Evolutionary conservation across 2,329 filamentous ascomycete genomes (phyloP), one percentile per base, ranked within the genome.

Genomic region (Fusarium mangiferae): DNA sequence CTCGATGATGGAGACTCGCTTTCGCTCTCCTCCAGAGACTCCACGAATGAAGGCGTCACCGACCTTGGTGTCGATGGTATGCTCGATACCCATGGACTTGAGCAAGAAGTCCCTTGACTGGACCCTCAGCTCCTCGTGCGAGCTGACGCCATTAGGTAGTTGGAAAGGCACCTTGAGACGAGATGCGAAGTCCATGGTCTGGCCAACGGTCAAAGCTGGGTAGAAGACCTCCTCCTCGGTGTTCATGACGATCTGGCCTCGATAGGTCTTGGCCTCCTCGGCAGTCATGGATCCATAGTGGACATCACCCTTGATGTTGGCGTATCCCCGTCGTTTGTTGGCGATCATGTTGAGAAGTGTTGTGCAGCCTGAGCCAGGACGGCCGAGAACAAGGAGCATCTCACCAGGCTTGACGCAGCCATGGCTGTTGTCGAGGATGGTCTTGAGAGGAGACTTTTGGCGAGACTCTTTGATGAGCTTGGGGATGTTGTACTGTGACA

Each of bases 401-500:
- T 93, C 91, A 26, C 91, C 92, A 1, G 92, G 91, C 79, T 91
- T 91, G 57, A 94, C 89, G 73, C 90, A 93, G 17, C 92, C 92
- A 78, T 91, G 88, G 65, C 87, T 89, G 75, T 89, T 86, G 60
- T 92, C 87, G 28, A 94, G 82, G 51, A 94, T 91, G 0, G 90
- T 91, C 71, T 88, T 89, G 26, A 92, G 81, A 0, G 91, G 89
- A 0, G 88, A 87, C 75, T 89, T 90, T 48, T 83, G 84, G 72
- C 83, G 84, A 64, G 83, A 83, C 72, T 91, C 90, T 74, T 84
- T 87, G 72, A 88, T 74, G n/a, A 86, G 82, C 41, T 87, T 84
- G 35, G 85, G 83, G 6, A 91, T 80, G 77, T 89, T 89, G 83
- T 87, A 89, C 72, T 89, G 90, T 0, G 88, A 89, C 3, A 89